Evolutionary conservation across 768 basidiomycete species (phyloP).

Genomic region (Leccinum fibrillosum): DNA sequence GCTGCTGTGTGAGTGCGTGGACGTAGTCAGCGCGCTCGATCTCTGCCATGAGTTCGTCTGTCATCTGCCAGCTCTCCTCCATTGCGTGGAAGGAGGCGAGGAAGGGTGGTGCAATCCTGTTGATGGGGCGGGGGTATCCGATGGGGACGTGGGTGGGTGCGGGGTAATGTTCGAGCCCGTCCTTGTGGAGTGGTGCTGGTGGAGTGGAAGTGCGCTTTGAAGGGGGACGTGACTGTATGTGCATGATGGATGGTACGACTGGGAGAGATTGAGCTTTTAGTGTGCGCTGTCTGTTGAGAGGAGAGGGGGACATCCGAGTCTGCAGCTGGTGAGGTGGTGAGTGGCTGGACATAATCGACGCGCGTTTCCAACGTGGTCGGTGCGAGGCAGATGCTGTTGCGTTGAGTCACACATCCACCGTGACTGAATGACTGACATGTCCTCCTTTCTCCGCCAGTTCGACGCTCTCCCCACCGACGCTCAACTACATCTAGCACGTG

Average conservation of each 20-base stretch:
- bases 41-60: conserved; percentile 65
- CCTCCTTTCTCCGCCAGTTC: conserved; percentile 41
- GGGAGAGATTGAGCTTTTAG: conserved; percentile 62
- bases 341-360: conserved; percentile 55
- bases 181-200: conserved; percentile 3
- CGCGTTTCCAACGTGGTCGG: conserved; percentile 67
- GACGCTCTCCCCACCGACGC: conserved; percentile 52
- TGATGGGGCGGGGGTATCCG: conserved; percentile 64
- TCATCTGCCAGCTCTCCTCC: conserved; percentile 65
- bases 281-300: conserved; percentile 48
- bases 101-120: conserved; percentile 54
- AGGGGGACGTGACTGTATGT: conserved; percentile 44
- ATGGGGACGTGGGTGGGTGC: conserved; percentile 30
- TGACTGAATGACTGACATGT: not conserved
- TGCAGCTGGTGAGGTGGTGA: conserved; percentile 29
- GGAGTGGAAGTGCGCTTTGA: conserved; percentile 33
- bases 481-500: conserved; percentile 46
- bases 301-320: conserved; percentile 32
- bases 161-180: not conserved
- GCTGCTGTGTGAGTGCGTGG: conserved; percentile 49
- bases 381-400: conserved; percentile 27
- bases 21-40: conserved; percentile 70
- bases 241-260: conserved; percentile 54
- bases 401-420: not conserved
- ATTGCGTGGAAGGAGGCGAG: conserved; percentile 51